Conservation (phyloP, 169 alveolate genomes). For the Miamiensis avidus region DNA sequence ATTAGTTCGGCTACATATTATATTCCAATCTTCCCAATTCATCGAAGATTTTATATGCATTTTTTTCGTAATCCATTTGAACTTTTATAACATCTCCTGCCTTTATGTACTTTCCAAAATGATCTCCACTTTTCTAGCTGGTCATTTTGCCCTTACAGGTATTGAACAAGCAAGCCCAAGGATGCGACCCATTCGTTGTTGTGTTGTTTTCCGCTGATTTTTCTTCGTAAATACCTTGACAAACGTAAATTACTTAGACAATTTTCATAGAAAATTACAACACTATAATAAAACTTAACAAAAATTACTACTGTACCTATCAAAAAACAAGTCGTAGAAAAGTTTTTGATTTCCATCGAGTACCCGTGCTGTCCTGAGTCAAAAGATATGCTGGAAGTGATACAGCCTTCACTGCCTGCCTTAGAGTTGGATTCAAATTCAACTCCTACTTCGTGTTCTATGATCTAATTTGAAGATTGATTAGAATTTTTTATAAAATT, state of each 20-base stretch:
- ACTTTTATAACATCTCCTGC: background rate
- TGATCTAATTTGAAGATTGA: background rate
- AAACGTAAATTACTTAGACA: background rate
- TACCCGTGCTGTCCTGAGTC: background rate
- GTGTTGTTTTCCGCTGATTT: background rate
- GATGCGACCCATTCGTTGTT: background rate
- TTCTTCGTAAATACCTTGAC: background rate
- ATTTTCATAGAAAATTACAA: background rate
- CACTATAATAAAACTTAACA: background rate
- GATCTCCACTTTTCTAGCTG: background rate
- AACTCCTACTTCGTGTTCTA: background rate
- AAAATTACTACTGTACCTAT: background rate
- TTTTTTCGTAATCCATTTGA: background rate
- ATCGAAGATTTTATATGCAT: background rate
- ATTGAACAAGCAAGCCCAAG: background rate
- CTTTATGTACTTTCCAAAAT: background rate
- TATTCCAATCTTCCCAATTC: background rate
- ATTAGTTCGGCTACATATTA: no score
- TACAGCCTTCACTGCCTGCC: background rate
- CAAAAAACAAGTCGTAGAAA: background rate
- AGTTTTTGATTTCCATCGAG: background rate
- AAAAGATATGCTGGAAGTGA: background rate
- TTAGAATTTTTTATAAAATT: background rate
- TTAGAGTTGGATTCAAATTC: background rate
- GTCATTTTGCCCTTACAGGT: background rate